Base-by-base conservation (phyloP, 2,329 filamentous ascomycete species). In the Falciphora oryzae region DNA sequence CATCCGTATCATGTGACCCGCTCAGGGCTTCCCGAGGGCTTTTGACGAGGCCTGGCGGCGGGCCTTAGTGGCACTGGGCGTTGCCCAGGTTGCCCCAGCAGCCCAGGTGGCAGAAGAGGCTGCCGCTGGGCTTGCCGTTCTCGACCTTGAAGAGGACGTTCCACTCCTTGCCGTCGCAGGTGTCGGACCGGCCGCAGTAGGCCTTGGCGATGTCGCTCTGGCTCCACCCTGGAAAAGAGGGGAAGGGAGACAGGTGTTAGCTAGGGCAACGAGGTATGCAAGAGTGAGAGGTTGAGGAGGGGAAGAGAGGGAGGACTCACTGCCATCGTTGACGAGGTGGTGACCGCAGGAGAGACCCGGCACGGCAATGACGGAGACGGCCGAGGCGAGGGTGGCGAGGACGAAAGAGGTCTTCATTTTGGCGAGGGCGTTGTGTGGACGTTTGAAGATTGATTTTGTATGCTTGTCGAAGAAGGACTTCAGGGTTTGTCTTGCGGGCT, bases 391-490 rank as follows among this genome's bases (percentile, higher is more conserved):
- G 44, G 44, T 50, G 44, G 44, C 44, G 44, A 50, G 44, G 8
- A 50, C 44, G 44, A 50, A 50, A n/a, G 44, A 50, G 44, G 44
- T 50, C 44, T 50, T 50, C 44, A 50, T 50, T 50, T 50, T 50
- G 44, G 44, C 22, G 44, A n/a, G 14, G 14, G 32, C 2, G 32
- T 32, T 32, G 10, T 32, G 35, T 38, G 35, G 35, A n/a, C n/a
- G n/a, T n/a, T n/a, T n/a, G n/a, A n/a, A 32, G 32, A 11, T 32
- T 32, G 32, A 32, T 5, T 32, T n/a, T 44, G 44, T 38, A 16
- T 3, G 13, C 35, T 38, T 38, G 35, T 16, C 18, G 18, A n/a
- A 4, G 6, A 11, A 50, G 44, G 44, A 16, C 44, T 50, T 22
- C 6, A 4, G 13, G 13, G 3, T 44, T 44, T 44, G 38, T 2